Conservation (phyloP, 805 yeast genomes). For the Metschnikowia lunata region DNA sequence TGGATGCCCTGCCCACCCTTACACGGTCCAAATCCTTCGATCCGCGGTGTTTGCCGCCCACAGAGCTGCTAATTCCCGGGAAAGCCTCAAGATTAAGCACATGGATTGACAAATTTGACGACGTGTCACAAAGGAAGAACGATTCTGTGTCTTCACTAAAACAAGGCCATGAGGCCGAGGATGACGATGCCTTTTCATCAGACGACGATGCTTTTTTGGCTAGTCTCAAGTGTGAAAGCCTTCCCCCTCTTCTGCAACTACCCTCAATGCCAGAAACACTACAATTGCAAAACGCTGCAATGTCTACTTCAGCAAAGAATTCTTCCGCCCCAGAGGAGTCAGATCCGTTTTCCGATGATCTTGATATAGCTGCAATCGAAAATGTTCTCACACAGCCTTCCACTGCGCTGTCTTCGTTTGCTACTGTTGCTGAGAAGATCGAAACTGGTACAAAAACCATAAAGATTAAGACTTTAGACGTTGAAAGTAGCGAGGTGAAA, state of each 20-base stretch:
- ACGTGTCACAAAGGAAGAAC: background rate
- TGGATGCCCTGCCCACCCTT: conserved; percentile 29
- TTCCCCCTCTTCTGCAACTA: conserved; percentile 5
- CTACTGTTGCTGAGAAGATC: background rate
- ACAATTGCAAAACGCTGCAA: background rate
- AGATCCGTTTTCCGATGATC: conserved; percentile 19
- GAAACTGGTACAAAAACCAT: conserved; percentile 20
- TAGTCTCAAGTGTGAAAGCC: conserved; percentile 7
- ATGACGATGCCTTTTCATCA: conserved; percentile 14
- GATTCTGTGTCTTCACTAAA: background rate
- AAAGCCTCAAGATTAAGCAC: conserved; percentile 14
- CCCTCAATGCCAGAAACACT: background rate
- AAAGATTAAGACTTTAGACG: conserved; percentile 39
- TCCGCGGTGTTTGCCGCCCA: conserved; percentile 8
- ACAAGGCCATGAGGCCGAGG: background rate
- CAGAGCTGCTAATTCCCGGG: conserved; percentile 6
- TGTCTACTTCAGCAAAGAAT: background rate
- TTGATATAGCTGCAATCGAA: conserved; percentile 14
- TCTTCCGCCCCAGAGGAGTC: conserved; percentile 6
- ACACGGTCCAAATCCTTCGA: conserved; percentile 36
- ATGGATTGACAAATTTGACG: conserved; percentile 33
- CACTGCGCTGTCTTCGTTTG: conserved; percentile 7
- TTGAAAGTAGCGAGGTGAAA: conserved; percentile 44
- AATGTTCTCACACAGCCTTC: conserved; percentile 15
- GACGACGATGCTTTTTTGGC: conserved; percentile 26